Percentiles rank a stretch among this genome's conserved stretches.
Conservation (phyloP, 2,329 filamentous ascomycete species). For the Pseudogymnoascus sp. region DNA sequence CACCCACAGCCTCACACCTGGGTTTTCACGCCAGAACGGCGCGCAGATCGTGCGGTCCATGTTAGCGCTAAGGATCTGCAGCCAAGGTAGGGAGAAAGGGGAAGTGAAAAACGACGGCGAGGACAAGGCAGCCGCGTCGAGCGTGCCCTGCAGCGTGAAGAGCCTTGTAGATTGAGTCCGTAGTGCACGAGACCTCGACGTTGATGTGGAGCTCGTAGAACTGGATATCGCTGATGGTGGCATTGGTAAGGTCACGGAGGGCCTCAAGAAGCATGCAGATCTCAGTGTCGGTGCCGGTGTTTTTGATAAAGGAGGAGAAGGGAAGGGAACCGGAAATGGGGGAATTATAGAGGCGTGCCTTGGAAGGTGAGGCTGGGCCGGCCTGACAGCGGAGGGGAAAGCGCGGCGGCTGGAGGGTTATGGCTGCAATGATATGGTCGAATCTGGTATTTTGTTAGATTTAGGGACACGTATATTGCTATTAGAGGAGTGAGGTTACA, state of each 20-base stretch:
- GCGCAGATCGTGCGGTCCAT: conserved; percentile 13
- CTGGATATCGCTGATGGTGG: conserved; percentile 9
- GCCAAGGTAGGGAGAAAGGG: conserved; percentile 4
- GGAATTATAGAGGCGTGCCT: neutral
- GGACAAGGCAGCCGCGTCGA: conserved; percentile 11
- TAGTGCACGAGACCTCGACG: conserved; percentile 10
- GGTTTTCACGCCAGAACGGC: conserved; percentile 15
- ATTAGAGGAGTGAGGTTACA: conserved; percentile 10
- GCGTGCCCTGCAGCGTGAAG: conserved; percentile 5
- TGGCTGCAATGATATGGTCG: conserved; percentile 16
- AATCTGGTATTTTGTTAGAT: conserved; percentile 12
- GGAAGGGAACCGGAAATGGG: conserved; percentile 13
- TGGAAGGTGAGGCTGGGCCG: neutral
- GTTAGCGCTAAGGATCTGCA: neutral
- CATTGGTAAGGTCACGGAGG: neutral
- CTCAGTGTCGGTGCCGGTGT: neutral
- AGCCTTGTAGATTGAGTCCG: conserved; percentile 13
- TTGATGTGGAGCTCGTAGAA: conserved; percentile 4
- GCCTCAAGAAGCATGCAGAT: neutral
- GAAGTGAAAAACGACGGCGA: conserved; percentile 1
- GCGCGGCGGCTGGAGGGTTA: conserved; percentile 14
- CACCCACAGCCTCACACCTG: conserved; percentile 15
- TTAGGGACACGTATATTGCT: neutral
- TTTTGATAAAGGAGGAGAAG: neutral
- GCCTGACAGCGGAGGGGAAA: conserved; percentile 15